Conservation (phyloP, 1,284 basidiomycete species). For the Irpex sp. region DNA sequence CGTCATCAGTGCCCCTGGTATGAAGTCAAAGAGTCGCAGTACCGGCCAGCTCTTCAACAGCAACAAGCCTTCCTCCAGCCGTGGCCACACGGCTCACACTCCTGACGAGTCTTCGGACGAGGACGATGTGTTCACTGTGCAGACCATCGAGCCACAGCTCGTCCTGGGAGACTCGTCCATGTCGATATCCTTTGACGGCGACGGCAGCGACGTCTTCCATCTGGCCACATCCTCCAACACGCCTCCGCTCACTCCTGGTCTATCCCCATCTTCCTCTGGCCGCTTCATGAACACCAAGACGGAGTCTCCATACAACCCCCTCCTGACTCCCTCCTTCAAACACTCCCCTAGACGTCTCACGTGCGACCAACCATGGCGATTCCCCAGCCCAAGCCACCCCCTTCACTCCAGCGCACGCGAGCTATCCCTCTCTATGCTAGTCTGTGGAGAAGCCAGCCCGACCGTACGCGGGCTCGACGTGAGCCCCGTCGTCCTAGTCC, state of each 20-base stretch:
- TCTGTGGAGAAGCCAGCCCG: constrained; percentile 40
- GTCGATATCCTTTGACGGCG: constrained; percentile 5
- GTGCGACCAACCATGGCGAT: constrained; percentile 74
- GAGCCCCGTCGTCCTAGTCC: constrained; percentile 30
- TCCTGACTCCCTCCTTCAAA: constrained; percentile 66
- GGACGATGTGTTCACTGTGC: constrained; percentile 5
- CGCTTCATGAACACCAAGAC: constrained; percentile 35
- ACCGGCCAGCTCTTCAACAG: not conserved
- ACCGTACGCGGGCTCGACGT: constrained; percentile 30
- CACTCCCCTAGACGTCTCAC: constrained; percentile 68
- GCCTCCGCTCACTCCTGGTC: constrained; percentile 26
- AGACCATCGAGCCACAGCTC: constrained; percentile 4
- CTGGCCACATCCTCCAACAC: constrained; percentile 20
- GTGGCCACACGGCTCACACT: not conserved
- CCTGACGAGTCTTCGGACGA: constrained; percentile 10
- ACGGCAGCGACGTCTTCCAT: constrained; percentile 10
- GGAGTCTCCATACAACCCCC: constrained; percentile 69
- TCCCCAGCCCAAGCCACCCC: constrained; percentile 68
- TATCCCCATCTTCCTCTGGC: constrained; percentile 14
- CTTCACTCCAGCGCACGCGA: constrained; percentile 59
- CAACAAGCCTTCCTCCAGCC: not conserved
- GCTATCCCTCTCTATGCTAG: constrained; percentile 59
- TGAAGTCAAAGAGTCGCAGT: constrained; percentile 2
- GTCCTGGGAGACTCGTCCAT: not conserved
- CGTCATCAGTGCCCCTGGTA: constrained; percentile 1